A percentile compares a stretch with the other conserved stretches of the same genome.
phyloP scores from a whole-genome alignment of 1,284 basidiomycete species.

The Moniliophthora roreri region DNA sequence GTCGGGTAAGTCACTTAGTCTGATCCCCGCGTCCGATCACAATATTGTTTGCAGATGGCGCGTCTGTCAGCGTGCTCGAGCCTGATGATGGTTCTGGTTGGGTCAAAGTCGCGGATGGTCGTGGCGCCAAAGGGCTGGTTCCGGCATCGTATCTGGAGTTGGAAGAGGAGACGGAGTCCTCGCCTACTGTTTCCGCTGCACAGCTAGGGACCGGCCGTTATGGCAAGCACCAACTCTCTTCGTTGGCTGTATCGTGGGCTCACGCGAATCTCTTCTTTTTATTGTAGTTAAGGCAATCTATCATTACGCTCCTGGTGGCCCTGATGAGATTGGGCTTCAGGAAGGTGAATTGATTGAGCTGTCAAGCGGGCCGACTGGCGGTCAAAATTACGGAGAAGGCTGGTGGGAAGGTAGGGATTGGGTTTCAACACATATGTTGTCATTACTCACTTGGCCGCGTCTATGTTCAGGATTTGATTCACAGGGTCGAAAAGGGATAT shows the following conservation, averaged over 20 bases:
- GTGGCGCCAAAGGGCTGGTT: constrained; percentile 67
- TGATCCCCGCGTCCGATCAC: constrained; percentile 1
- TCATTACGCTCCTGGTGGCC: constrained; percentile 62
- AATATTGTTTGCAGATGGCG: constrained; percentile 46
- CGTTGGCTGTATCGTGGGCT: background rate
- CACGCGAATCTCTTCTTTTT: background rate
- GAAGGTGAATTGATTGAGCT: constrained; percentile 66
- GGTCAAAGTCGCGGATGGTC: constrained; percentile 69
- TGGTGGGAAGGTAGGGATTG: constrained; percentile 80
- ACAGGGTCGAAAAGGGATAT: constrained; percentile 69
- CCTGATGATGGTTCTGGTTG: constrained; percentile 83
- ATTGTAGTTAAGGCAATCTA: constrained; percentile 70
- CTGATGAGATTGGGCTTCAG: constrained; percentile 66
- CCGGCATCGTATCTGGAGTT: constrained; percentile 74
- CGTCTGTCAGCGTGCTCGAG: constrained; percentile 61
- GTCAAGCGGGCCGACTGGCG: constrained; percentile 57
- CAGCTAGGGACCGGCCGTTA: constrained; percentile 39
- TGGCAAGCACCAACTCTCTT: constrained; percentile 35
- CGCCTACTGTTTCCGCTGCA: constrained; percentile 17
- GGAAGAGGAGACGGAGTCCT: constrained; percentile 24
- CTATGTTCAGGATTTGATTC: constrained; percentile 52
- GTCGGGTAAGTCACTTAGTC: constrained; percentile 44
- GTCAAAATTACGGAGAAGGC: constrained; percentile 67
- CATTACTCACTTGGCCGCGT: constrained; percentile 11
- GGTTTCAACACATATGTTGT: background rate